Conservation (phyloP, 2,329 filamentous ascomycete genomes). For the Colletotrichum spaethianum region DNA sequence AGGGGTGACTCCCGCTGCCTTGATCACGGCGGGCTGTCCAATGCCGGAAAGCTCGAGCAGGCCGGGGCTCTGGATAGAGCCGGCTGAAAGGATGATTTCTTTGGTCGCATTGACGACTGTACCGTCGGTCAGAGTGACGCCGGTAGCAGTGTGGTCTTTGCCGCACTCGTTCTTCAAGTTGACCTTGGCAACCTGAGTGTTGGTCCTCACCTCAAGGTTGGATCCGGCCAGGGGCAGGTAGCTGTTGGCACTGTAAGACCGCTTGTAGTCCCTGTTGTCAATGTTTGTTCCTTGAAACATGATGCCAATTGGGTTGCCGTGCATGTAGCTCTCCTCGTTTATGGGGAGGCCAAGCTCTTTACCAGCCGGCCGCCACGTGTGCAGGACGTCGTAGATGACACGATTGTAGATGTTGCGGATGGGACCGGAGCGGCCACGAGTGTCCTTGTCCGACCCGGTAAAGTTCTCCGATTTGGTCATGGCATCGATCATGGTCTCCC, state of each 20-base stretch:
- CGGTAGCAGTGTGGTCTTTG: neutral
- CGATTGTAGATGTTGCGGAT: conserved; percentile 42
- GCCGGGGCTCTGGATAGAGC: conserved; percentile 39
- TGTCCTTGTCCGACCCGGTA: conserved; percentile 42
- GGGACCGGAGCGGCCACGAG: conserved; percentile 44
- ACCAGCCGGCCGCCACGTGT: conserved; percentile 38
- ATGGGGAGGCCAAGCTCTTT: conserved; percentile 26
- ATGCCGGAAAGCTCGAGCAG: conserved; percentile 54
- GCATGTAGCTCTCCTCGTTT: conserved; percentile 30
- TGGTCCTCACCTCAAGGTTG: conserved; percentile 54
- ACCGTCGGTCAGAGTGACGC: conserved; percentile 23
- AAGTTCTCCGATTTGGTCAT: conserved; percentile 49
- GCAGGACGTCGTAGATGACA: conserved; percentile 27
- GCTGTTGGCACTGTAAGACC: conserved; percentile 50
- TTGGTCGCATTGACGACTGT: conserved; percentile 14
- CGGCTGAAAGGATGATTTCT: conserved; percentile 38
- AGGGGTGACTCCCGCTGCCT: conserved; percentile 53
- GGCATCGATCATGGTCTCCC: conserved; percentile 52
- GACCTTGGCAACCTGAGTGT: conserved; percentile 49
- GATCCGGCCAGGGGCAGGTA: conserved; percentile 54
- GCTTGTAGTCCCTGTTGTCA: conserved; percentile 49
- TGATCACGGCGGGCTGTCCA: conserved; percentile 51
- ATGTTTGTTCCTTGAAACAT: conserved; percentile 51
- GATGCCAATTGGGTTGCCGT: conserved; percentile 38
- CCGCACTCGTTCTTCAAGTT: conserved; percentile 37